Evolutionary conservation across 306 rosid genomes (phyloP).

Genomic region (Lotus japonicus): DNA sequence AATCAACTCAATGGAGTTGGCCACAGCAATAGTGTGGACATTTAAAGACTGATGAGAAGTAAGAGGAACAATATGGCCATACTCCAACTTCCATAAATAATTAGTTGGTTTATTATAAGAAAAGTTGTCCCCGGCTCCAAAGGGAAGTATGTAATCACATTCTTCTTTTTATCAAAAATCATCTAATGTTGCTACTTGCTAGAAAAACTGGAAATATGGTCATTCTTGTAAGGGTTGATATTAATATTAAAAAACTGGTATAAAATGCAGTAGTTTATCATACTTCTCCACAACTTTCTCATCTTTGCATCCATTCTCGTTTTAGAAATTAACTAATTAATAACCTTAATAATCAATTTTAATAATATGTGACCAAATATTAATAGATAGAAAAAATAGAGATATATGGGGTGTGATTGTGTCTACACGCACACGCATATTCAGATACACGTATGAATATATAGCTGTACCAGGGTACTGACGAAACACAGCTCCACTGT

Average conservation of each 20-base stretch:
- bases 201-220: neutral
- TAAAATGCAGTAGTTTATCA: neutral
- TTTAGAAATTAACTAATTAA: neutral
- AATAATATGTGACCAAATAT: neutral
- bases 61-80: neutral
- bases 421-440: neutral
- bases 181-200: neutral
- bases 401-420: neutral
- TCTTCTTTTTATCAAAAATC: neutral
- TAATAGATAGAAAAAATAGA: neutral
- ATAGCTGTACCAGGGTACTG: slow-evolving; percentile 77
- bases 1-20: neutral
- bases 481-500: slow-evolving; percentile 91
- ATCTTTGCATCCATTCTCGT: neutral
- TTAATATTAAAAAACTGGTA: slow-evolving; percentile 7
- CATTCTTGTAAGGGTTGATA: neutral
- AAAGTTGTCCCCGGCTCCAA: neutral
- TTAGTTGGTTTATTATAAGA: neutral
- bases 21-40: no score
- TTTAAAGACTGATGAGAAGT: no score
- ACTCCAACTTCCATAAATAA: neutral
- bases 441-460: neutral
- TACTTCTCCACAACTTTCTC: neutral
- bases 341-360: neutral
- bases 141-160: neutral